phyloP scores from a whole-genome alignment of 1,139 yeast genomes.

The Geotrichum macrosporum region DNA sequence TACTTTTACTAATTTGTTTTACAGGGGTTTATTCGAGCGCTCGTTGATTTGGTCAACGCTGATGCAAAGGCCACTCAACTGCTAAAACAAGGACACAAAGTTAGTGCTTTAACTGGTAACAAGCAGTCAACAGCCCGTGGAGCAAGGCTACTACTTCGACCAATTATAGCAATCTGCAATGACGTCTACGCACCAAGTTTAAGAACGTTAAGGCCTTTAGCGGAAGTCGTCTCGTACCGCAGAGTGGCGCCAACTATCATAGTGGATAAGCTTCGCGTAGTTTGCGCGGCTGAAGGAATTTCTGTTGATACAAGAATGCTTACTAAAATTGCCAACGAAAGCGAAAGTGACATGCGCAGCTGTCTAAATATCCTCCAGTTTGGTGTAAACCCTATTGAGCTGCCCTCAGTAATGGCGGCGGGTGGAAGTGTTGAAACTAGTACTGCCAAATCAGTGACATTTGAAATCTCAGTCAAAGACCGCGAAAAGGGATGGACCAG shows the following conservation, averaged over 20 bases:
- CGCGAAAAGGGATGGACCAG: slow-evolving; percentile 25
- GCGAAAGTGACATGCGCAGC: slow-evolving; percentile 83
- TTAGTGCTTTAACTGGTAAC: slow-evolving; percentile 6
- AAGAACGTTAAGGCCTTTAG: slow-evolving; percentile 65
- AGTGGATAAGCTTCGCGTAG: slow-evolving; percentile 46
- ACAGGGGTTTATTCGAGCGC: slow-evolving; percentile 63
- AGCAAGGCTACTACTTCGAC: slow-evolving; percentile 57
- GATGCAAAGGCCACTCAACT: slow-evolving; percentile 47
- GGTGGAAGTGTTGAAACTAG: no score
- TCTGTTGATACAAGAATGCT: slow-evolving; percentile 41
- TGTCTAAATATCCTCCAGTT: slow-evolving; percentile 83
- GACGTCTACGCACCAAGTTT: slow-evolving; percentile 71
- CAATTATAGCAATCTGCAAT: slow-evolving; percentile 89
- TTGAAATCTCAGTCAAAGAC: slow-evolving; percentile 27
- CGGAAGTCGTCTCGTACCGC: slow-evolving; percentile 66
- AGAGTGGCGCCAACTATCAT: slow-evolving; percentile 53
- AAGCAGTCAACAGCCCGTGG: slow-evolving; percentile 22
- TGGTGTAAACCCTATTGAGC: slow-evolving; percentile 36
- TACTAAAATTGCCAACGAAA: slow-evolving; percentile 57
- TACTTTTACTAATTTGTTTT: neutral
- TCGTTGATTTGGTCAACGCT: slow-evolving; percentile 55
- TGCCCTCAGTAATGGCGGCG: neutral
- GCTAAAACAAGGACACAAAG: slow-evolving; percentile 1
- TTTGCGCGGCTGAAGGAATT: slow-evolving; percentile 49
- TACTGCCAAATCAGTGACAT: no score